Percentiles rank a stretch among this genome's conserved stretches.
Evolutionary conservation across 495 filamentous ascomycete species (phyloP).

Genomic region (Haplographium delicatum): DNA sequence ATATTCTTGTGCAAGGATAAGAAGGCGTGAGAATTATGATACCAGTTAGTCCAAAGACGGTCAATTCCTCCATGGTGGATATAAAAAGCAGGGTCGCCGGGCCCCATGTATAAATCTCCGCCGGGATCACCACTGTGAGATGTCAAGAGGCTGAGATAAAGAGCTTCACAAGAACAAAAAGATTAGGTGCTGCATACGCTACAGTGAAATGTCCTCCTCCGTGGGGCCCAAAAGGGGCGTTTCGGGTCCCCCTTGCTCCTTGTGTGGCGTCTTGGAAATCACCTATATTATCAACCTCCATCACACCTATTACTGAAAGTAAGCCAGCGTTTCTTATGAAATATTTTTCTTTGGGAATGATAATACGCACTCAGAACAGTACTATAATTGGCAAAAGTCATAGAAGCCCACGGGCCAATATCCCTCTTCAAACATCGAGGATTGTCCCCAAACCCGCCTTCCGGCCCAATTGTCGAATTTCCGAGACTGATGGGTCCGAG

Average conservation of each 20-base stretch:
- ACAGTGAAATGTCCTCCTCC: conserved; percentile 13
- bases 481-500: conserved; percentile 41
- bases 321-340: too few species aligned
- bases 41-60: neutral
- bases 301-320: too few species aligned
- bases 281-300: conserved; percentile 10
- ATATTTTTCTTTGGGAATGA: conserved; percentile 3
- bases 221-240: conserved; percentile 14
- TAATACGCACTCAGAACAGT: too few species aligned
- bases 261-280: conserved; percentile 12
- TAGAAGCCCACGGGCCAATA: conserved; percentile 30
- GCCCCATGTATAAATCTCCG: neutral
- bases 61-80: neutral
- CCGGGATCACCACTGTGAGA: conserved; percentile 20
- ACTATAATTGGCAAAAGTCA: conserved; percentile 26
- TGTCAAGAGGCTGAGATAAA: too few species aligned
- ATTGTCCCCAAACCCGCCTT: conserved; percentile 35
- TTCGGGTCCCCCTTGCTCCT: neutral
- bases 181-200: too few species aligned
- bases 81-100: neutral
- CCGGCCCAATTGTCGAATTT: neutral
- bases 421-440: conserved; percentile 65
- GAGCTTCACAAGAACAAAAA: too few species aligned
- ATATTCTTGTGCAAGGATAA: too few species aligned
- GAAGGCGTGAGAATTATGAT: too few species aligned